These are phyloP conservation scores for Leccinum imitatum DNA, from an alignment of 768 basidiomycete species.

Conservation along the genomic window DNA sequence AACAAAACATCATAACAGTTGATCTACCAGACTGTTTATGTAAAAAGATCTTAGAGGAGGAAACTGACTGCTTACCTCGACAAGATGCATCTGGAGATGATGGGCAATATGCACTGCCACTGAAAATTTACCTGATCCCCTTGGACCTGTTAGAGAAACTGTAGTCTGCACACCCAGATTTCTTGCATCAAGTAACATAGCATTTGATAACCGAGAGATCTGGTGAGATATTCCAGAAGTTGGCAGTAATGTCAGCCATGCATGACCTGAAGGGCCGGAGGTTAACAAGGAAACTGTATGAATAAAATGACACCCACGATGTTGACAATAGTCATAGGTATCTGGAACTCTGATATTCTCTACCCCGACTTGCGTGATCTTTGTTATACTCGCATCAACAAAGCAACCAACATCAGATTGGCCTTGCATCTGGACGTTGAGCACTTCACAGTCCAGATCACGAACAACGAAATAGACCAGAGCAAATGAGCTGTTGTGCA, in stretches of 20 bases:
- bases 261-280: slow-evolving; percentile 21
- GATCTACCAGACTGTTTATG: slow-evolving; percentile 47
- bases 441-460: slow-evolving; percentile 65
- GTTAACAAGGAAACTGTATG: slow-evolving; percentile 3
- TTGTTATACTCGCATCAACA: slow-evolving; percentile 71
- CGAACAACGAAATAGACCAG: slow-evolving; percentile 78
- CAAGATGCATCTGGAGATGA: slow-evolving; percentile 69
- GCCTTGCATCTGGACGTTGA: slow-evolving; percentile 40
- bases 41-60: background rate
- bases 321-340: slow-evolving; percentile 44
- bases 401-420: slow-evolving; percentile 79
- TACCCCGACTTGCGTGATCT: slow-evolving; percentile 76
- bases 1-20: slow-evolving; percentile 83
- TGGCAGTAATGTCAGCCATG: background rate
- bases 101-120: slow-evolving; percentile 54
- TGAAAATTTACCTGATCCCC: slow-evolving; percentile 82
- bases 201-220: slow-evolving; percentile 57
- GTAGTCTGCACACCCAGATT: slow-evolving; percentile 66
- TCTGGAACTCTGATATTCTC: slow-evolving; percentile 66
- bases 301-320: slow-evolving; percentile 41
- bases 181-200: slow-evolving; percentile 56
- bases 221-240: slow-evolving; percentile 40
- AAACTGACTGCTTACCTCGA: slow-evolving; percentile 53
- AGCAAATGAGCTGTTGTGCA: slow-evolving; percentile 34
- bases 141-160: slow-evolving; percentile 72